Conservation (phyloP, 352 stramenopile species). For the Phytophthora citricola region DNA sequence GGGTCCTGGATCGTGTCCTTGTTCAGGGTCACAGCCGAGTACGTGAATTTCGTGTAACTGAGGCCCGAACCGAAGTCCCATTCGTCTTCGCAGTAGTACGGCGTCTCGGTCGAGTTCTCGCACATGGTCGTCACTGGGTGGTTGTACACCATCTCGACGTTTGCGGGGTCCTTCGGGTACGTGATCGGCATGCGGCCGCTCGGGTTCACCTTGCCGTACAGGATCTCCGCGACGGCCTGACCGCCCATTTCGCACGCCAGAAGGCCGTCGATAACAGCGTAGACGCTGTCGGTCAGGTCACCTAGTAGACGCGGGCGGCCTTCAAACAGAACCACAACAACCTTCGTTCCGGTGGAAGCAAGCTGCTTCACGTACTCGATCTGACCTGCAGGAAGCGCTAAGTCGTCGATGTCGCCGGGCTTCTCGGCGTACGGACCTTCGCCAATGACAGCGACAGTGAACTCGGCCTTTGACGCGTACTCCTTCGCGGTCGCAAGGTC, state of each 20-base stretch:
- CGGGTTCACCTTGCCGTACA: conserved; percentile 28
- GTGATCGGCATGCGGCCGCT: conserved; percentile 60
- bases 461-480: conserved; percentile 13
- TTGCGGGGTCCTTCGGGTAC: conserved; percentile 65
- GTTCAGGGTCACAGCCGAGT: conserved; percentile 47
- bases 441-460: conserved; percentile 37
- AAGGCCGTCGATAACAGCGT: conserved; percentile 33
- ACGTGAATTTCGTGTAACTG: conserved; percentile 75
- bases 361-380: conserved; percentile 69
- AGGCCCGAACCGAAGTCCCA: conserved; percentile 83
- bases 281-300: conserved; percentile 47
- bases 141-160: conserved; percentile 70
- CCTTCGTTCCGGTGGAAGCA: conserved; percentile 55
- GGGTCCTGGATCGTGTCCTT: conserved; percentile 6
- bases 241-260: conserved; percentile 28
- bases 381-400: conserved; percentile 30
- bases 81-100: conserved; percentile 58
- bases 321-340: conserved; percentile 75
- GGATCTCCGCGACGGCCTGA: conserved; percentile 28
- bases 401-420: conserved; percentile 74
- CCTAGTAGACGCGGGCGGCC: conserved; percentile 59
- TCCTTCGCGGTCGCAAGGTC: conserved; percentile 16
- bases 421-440: conserved; percentile 58
- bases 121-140: conserved; percentile 57
- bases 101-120: conserved; percentile 37